Conservation (phyloP, 305 asterid species). For the Fraxinus ornus region DNA sequence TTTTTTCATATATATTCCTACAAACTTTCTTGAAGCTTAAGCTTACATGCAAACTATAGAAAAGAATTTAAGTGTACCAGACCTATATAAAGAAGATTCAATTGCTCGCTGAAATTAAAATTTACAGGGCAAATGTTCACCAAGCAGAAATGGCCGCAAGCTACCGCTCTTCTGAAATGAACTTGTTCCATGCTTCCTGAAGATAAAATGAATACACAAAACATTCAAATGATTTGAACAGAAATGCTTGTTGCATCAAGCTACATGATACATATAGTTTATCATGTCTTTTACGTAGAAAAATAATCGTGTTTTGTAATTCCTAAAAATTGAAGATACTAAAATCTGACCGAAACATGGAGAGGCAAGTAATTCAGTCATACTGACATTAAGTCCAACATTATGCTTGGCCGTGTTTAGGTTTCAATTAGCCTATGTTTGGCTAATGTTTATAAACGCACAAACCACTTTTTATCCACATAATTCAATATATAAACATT, state of each 20-base stretch:
- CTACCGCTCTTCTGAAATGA: background rate
- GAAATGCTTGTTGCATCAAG: background rate
- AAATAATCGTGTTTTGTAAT: background rate
- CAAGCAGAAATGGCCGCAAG: background rate
- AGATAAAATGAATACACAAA: background rate
- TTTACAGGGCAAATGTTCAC: background rate
- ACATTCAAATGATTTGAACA: background rate
- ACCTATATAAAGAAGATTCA: background rate
- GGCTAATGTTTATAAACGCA: background rate
- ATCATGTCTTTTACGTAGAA: background rate
- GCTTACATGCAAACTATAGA: background rate
- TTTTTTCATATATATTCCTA: background rate
- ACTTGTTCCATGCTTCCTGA: slow-evolving; percentile 3
- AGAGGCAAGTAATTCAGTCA: background rate
- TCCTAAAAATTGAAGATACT: background rate
- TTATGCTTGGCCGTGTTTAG: background rate
- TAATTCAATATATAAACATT: background rate
- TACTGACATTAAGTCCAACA: background rate
- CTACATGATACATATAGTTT: background rate
- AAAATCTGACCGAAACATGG: background rate
- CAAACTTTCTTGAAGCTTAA: background rate
- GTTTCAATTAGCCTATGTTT: background rate
- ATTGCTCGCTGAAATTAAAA: background rate
- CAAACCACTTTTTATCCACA: background rate
- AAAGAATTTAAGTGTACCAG: background rate